A percentile compares a stretch with the other conserved stretches of the same genome.
These are phyloP conservation scores for Tulasnella calospora DNA, from an alignment of 768 basidiomycete species.

Conservation along the genomic window DNA sequence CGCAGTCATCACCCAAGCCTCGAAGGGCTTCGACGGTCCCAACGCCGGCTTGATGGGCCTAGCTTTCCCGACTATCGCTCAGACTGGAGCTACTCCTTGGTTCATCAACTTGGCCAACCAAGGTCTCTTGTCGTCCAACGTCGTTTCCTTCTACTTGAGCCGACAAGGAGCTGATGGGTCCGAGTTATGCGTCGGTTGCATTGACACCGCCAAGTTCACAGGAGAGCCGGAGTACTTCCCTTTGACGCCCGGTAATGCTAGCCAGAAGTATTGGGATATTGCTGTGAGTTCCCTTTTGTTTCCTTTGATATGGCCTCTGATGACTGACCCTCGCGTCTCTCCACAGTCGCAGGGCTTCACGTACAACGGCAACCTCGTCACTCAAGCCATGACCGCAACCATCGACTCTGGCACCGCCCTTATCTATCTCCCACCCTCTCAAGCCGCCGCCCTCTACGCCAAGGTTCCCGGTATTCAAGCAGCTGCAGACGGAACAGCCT, in stretches of 20 bases:
- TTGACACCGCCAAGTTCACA: constrained; percentile 12
- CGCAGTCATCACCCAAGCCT: neutral
- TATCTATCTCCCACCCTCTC: neutral
- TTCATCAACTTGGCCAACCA: constrained; percentile 4
- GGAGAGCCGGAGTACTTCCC: neutral
- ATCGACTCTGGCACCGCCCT: neutral
- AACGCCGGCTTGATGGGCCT: neutral
- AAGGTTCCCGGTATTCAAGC: neutral
- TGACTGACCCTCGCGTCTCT: neutral
- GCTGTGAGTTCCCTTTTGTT: neutral
- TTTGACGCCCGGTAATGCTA: neutral
- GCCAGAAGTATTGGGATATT: neutral
- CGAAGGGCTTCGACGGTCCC: neutral
- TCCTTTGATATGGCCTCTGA: neutral
- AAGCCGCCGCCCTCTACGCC: neutral
- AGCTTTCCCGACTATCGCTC: neutral
- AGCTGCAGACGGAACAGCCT: neutral
- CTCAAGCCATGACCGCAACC: neutral
- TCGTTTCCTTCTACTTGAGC: constrained; percentile 7
- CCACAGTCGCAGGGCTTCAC: neutral
- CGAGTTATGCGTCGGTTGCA: constrained; percentile 11
- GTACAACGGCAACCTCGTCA: neutral
- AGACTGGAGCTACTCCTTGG: neutral
- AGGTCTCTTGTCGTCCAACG: constrained; percentile 6
- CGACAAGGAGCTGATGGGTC: neutral